Percentiles rank a stretch among this genome's conserved stretches.
Conservation (phyloP, 768 basidiomycete species). For the Suillus paluster region DNA sequence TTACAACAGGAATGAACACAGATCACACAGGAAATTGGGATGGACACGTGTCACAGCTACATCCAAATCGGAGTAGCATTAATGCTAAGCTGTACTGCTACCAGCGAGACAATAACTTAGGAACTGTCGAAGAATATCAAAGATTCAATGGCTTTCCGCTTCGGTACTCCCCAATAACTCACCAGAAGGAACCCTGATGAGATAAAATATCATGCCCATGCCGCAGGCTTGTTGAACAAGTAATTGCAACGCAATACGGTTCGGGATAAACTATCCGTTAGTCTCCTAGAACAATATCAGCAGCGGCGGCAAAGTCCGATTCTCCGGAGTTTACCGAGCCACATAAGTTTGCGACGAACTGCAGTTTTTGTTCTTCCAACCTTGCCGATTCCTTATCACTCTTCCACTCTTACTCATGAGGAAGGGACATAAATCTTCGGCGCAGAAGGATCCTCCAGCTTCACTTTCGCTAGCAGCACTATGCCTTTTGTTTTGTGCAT, state of each 20-base stretch:
- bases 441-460: conserved; percentile 55
- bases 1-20: not conserved
- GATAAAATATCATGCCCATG: no score
- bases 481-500: conserved; percentile 43
- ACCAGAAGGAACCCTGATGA: no score
- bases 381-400: conserved; percentile 38
- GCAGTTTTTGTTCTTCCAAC: conserved; percentile 9
- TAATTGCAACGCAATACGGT: no score
- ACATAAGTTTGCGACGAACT: not conserved
- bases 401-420: conserved; percentile 18
- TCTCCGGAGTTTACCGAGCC: conserved; percentile 22
- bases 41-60: not conserved
- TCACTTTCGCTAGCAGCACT: conserved; percentile 81
- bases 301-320: not conserved
- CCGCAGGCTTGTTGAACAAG: no score
- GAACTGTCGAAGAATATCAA: not conserved
- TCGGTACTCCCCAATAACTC: no score
- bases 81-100: not conserved
- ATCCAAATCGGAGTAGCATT: not conserved
- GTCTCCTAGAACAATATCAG: no score
- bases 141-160: no score
- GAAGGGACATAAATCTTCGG: conserved; percentile 39
- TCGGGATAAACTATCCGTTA: no score
- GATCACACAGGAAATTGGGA: not conserved
- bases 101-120: not conserved